Base-by-base conservation (phyloP, 257 asterid species). In the Primulina tabacum region DNA sequence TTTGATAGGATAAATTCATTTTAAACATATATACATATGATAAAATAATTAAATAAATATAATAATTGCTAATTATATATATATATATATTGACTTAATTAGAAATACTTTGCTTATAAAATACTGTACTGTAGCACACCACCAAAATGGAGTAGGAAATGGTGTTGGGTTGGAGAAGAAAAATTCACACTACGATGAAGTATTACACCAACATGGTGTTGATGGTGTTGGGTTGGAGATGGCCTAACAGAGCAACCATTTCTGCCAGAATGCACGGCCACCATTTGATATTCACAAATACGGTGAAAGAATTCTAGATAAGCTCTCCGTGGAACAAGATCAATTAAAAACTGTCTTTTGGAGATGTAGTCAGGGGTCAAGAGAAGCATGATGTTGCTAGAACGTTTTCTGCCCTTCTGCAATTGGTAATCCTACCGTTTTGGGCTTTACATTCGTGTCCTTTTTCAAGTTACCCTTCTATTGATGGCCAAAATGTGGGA, bases 391-490 rank as follows among this genome's bases (percentile, higher is more conserved):
- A 94, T 62, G 84, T 94, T 63, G 98, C 97, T 63, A 88, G 99
- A 67, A 84, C 97, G 40, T 94, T 94, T 82, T 91, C 99, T 55
- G 96, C 99, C 26, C 96, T 94, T 79, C 88, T 94, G 65, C 99
- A 94, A 83, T 59, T 94, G 91, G 99, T 94, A 89, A 71, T 60
- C 61, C 59, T 60, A 64, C 52, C 55, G 4, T 18, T 47, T 14
- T 57, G 10, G 17, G 33, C 18, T 63, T 29, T 43, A 14, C 53
- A 43, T 17, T 50, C 0, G 17, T 6, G 20, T 50, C 16, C 7
- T 1, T 17, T 8, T 8, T 67, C 14, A 67, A 12, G 8, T 29
- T 1, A 2, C 40, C 9, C 16, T 38, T 68, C 11, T 35, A 33
- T 60, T 53, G 69, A 68, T 53, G 71, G 24, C 66, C 16, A 11